phyloP scores from a whole-genome alignment of 257 asterid genomes.

The Nemophila menziesii region DNA sequence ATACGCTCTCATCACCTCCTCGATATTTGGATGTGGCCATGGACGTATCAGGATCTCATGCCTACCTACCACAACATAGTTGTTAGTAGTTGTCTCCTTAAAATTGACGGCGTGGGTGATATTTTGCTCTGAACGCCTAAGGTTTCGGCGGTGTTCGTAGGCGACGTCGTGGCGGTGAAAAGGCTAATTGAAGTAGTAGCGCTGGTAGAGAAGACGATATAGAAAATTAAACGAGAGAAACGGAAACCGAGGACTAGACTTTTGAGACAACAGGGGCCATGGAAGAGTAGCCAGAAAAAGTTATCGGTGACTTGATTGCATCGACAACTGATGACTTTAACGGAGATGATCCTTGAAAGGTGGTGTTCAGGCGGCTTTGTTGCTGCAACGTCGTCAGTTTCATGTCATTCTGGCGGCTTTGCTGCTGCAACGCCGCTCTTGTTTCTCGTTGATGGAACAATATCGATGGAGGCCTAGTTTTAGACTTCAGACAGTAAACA shows the following conservation, averaged over 20 bases:
- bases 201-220: conserved; percentile 42
- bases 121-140: conserved; percentile 9
- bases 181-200: too few relatives aligned
- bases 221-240: conserved; percentile 78
- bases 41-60: conserved; percentile 87
- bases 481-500: too few relatives aligned
- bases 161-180: conserved; percentile 23
- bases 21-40: conserved; percentile 99
- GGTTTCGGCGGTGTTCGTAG: conserved; percentile 8
- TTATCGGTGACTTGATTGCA: conserved; percentile 56
- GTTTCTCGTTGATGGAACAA: too few relatives aligned
- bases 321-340: conserved; percentile 58
- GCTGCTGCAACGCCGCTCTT: too few relatives aligned
- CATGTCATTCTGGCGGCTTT: too few relatives aligned
- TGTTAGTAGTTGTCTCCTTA: conserved; percentile 17
- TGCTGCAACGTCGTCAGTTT: conserved; percentile 78
- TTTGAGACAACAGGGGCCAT: conserved; percentile 69
- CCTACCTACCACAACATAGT: conserved; percentile 88
- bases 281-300: conserved; percentile 71
- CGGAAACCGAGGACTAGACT: conserved; percentile 89
- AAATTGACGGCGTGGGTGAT: conserved; percentile 23
- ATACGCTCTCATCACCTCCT: conserved; percentile 88
- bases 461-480: too few relatives aligned
- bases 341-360: conserved; percentile 53
- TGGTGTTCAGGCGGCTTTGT: conserved; percentile 76